Percentiles rank a stretch among this genome's conserved stretches.
phyloP scores from a whole-genome alignment of 2,329 filamentous ascomycete species.

The Claviceps africana region DNA sequence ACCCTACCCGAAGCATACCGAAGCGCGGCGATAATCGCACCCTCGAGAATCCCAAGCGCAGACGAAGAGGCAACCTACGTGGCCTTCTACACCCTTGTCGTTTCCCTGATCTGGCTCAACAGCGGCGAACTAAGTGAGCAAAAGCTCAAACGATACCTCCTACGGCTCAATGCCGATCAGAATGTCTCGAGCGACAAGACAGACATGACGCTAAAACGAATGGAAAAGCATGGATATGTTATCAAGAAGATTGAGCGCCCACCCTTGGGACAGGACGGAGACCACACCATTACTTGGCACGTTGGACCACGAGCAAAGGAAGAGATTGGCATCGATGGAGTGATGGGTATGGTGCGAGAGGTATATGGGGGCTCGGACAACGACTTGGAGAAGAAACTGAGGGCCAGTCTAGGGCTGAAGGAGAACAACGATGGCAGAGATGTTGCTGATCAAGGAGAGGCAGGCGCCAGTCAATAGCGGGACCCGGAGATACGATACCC shows the following conservation, averaged over 20 bases:
- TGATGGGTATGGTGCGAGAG: conserved; percentile 53
- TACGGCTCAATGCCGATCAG: conserved; percentile 59
- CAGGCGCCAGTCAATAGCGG: conserved; percentile 1
- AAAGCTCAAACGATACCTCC: conserved; percentile 63
- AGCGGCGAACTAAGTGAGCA: conserved; percentile 62
- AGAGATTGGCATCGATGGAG: conserved; percentile 67
- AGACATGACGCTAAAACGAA: conserved; percentile 56
- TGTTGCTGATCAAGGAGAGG: conserved; percentile 10
- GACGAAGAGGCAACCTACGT: conserved; percentile 66
- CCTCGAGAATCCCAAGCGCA: conserved; percentile 49
- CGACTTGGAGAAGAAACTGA: conserved; percentile 45
- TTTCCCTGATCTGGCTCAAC: conserved; percentile 62
- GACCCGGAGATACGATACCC: not conserved
- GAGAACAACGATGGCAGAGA: conserved; percentile 12
- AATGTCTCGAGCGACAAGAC: conserved; percentile 65
- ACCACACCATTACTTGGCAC: conserved; percentile 67
- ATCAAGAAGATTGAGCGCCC: conserved; percentile 55
- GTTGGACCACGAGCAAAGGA: conserved; percentile 75
- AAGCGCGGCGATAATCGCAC: conserved; percentile 50
- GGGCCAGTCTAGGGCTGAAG: conserved; percentile 45
- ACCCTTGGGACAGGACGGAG: conserved; percentile 41
- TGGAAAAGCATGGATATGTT: conserved; percentile 75
- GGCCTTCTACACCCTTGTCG: conserved; percentile 66
- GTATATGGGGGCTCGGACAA: conserved; percentile 41
- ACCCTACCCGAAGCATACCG: conserved; percentile 57